These are phyloP conservation scores for Pseudozyma sp. DNA, from an alignment of 1,284 basidiomycete genomes.

Conservation along the genomic window DNA sequence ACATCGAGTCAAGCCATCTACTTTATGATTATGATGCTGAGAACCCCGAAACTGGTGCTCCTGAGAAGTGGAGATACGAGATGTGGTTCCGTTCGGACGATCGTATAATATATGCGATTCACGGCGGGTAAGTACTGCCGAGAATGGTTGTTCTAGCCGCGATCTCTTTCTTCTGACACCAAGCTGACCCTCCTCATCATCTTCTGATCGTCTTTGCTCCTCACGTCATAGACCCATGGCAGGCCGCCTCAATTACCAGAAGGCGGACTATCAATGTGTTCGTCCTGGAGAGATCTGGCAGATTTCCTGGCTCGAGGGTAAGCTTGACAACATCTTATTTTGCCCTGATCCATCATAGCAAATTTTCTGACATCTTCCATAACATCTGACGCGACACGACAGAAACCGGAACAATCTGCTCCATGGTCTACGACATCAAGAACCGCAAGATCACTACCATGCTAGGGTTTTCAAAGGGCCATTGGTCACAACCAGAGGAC, in stretches of 20 bases:
- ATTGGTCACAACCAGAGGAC: conserved; percentile 64
- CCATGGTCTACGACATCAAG: conserved; percentile 63
- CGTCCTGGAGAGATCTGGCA: conserved; percentile 58
- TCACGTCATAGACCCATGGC: conserved; percentile 51
- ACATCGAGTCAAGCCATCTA: conserved; percentile 47
- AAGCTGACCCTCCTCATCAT: too few species aligned
- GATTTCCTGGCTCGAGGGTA: conserved; percentile 68
- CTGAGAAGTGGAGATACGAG: conserved; percentile 64
- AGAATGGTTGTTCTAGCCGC: background rate
- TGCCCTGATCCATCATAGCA: too few species aligned
- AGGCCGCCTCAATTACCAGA: conserved; percentile 67
- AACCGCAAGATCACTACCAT: conserved; percentile 64
- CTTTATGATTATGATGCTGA: conserved; percentile 55
- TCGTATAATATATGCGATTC: conserved; percentile 67
- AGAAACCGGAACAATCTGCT: conserved; percentile 68
- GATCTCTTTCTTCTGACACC: too few species aligned
- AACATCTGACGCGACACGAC: too few species aligned
- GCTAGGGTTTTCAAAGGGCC: conserved; percentile 66
- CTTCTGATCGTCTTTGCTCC: too few species aligned
- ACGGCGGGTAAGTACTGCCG: conserved; percentile 34
- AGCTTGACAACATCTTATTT: too few species aligned
- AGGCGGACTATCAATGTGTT: conserved; percentile 64
- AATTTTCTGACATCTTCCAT: too few species aligned
- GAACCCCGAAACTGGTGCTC: conserved; percentile 49
- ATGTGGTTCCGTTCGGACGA: conserved; percentile 65